Evolutionary conservation across 495 filamentous ascomycete species (phyloP), one percentile per base, ranked within the genome.

Genomic region (Talaromyces borbonicus): DNA sequence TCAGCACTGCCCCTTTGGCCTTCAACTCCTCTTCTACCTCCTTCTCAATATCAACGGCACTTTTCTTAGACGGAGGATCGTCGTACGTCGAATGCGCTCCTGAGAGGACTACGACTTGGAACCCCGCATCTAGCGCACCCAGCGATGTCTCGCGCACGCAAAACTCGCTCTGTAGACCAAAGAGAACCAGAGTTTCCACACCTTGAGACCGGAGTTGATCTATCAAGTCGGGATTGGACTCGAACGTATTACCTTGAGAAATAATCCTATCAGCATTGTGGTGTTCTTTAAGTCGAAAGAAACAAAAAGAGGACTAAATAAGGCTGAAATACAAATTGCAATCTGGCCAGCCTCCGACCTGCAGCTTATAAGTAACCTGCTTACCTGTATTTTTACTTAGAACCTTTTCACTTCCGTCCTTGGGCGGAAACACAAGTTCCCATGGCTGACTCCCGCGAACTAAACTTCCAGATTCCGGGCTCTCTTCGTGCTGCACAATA

Each of bases 41-140:
- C 0, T 32, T 15, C 52, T 65, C 62, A 33, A 65, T 57, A 19
- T 60, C 52, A 3, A 36, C 49, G 0, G 60, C 60, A 20, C 30
- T 49, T 48, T 50, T 52, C 0, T 37, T 50, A 1, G 36, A 43
- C n/a, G 1, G 9, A 2, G 36, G 38, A 18, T 2, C 12, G 37
- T 58, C 47, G 37, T 65, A 65, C 5, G 62, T 65, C 5, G 62
- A 65, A 43, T 65, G 62, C 4, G 62, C 62, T 5, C 62, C 60
- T 1, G 41, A 35, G 1, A 65, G 49, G 22, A 65, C 5, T 1
- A 50, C 52, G 4, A 65, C 59, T 1, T 39, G 32, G 43, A 63
- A 58, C 0, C 62, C 58, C 0, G 58, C 56, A 0, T 25, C 47
- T 1, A 61, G 47, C 2, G 60, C 62, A 12, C 60, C 60, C 3